Conservation (phyloP, 1,284 basidiomycete genomes). For the Rhodotorula sp. region DNA sequence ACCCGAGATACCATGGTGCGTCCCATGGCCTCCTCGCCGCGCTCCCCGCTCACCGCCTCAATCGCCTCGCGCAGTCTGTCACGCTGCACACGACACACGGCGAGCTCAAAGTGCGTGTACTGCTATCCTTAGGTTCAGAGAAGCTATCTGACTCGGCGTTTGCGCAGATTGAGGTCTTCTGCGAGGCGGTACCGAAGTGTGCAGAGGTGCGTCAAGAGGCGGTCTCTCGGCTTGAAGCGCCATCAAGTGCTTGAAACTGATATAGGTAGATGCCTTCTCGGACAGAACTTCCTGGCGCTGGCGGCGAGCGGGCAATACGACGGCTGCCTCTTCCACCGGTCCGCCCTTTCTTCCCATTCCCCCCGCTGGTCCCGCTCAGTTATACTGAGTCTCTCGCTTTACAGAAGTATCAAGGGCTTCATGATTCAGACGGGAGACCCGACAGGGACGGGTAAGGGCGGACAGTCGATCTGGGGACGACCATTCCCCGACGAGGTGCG, state of each 20-base stretch:
- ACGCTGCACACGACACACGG: constrained; percentile 91
- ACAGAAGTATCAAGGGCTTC: constrained; percentile 86
- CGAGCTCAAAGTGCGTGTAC: constrained; percentile 75
- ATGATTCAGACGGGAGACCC: constrained; percentile 61
- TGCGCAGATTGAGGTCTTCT: constrained; percentile 86
- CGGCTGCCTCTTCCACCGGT: constrained; percentile 76
- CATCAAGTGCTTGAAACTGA: not conserved
- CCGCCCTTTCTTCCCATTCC: constrained; percentile 36
- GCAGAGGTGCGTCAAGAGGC: constrained; percentile 66
- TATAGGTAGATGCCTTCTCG: too few species aligned
- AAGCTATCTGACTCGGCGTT: constrained; percentile 6
- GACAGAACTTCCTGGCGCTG: constrained; percentile 88
- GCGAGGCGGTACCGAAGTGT: constrained; percentile 88
- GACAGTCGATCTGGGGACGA: constrained; percentile 60
- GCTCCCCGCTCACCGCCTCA: not conserved
- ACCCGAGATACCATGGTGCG: not conserved
- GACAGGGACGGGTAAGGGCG: constrained; percentile 54
- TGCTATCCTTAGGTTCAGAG: not conserved
- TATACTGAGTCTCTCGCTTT: not conserved
- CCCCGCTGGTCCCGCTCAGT: too few species aligned
- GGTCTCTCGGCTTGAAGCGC: not conserved
- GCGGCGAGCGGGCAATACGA: constrained; percentile 88
- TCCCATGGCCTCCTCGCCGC: too few species aligned
- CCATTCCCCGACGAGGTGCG: constrained; percentile 86
- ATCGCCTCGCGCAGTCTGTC: constrained; percentile 67